Evolutionary conservation across 108 stramenopile genomes (phyloP).

Genomic region (Cylindrotheca fusiformis): DNA sequence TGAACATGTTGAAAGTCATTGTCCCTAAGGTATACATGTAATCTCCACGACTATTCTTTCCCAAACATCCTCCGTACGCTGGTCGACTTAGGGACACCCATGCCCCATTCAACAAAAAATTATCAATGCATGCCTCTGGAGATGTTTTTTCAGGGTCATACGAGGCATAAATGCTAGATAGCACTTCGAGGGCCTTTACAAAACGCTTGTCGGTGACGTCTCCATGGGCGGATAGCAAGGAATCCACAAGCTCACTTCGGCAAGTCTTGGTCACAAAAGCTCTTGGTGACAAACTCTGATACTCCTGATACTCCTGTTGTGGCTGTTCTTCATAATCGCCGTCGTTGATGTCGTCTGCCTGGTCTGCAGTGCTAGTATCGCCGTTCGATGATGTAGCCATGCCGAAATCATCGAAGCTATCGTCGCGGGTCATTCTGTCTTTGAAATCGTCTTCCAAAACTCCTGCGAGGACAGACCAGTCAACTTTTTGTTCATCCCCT

Average conservation of each 20-base stretch:
- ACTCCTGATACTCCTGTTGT: not conserved
- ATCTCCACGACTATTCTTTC: slow-evolving; percentile 1
- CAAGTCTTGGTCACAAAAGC: not conserved
- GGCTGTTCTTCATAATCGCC: not conserved
- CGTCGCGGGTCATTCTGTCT: not conserved
- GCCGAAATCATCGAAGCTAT: not conserved
- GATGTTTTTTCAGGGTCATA: not conserved
- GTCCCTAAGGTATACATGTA: not conserved
- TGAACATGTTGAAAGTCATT: not conserved
- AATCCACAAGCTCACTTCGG: slow-evolving; percentile 5
- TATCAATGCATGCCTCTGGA: not conserved
- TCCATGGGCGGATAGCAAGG: not conserved
- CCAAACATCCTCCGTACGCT: not conserved
- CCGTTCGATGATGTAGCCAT: not conserved
- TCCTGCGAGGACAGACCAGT: slow-evolving; percentile 5
- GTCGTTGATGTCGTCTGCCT: not conserved
- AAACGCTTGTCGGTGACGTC: slow-evolving; percentile 1
- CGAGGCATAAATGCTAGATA: slow-evolving; percentile 3
- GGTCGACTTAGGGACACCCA: not conserved
- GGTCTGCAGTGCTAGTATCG: not conserved
- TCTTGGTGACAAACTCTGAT: not conserved
- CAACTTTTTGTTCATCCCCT: slow-evolving; percentile 1
- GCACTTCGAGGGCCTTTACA: not conserved
- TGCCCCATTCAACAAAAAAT: not conserved
- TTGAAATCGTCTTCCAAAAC: slow-evolving; percentile 1